Percentiles rank a stretch among this genome's conserved stretches.
These are phyloP conservation scores for Mycosarcoma maydis DNA, from an alignment of 1,284 basidiomycete species.

Conservation along the genomic window DNA sequence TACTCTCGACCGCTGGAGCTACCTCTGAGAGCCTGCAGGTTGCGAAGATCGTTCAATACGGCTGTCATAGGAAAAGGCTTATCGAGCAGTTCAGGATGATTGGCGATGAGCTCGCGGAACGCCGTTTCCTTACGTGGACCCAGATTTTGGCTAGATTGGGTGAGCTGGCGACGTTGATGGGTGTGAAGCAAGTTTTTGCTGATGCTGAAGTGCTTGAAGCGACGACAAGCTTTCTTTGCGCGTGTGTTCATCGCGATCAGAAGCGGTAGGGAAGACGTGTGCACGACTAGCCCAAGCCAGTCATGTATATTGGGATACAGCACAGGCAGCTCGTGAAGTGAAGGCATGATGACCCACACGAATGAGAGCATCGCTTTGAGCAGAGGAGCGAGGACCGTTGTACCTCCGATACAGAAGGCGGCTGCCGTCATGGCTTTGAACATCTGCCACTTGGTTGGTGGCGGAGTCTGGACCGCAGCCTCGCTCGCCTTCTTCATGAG, in stretches of 20 bases:
- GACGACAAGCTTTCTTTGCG: conserved; percentile 3
- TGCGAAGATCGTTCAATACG: conserved; percentile 37
- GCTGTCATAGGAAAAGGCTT: conserved; percentile 29
- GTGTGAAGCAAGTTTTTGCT: neutral
- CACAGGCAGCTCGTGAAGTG: neutral
- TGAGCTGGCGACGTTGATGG: conserved; percentile 5
- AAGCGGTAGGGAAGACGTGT: conserved; percentile 24
- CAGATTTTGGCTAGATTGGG: neutral
- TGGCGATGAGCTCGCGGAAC: conserved; percentile 21
- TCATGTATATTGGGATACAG: neutral
- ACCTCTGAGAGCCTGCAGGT: conserved; percentile 23
- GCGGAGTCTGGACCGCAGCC: neutral
- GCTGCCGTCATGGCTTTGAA: neutral
- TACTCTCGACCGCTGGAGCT: conserved; percentile 14
- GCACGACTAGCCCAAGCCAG: conserved; percentile 3
- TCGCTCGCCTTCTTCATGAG: conserved; percentile 1
- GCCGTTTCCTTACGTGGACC: conserved; percentile 23
- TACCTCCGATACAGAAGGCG: neutral
- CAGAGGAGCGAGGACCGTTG: neutral
- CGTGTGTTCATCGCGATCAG: conserved; percentile 13
- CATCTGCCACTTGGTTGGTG: conserved; percentile 1
- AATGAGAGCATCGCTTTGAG: neutral
- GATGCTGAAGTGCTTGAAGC: neutral
- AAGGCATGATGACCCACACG: neutral
- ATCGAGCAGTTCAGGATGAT: conserved; percentile 27